phyloP scores from a whole-genome alignment of 345 rosid genomes.

The Brassica carinata region DNA sequence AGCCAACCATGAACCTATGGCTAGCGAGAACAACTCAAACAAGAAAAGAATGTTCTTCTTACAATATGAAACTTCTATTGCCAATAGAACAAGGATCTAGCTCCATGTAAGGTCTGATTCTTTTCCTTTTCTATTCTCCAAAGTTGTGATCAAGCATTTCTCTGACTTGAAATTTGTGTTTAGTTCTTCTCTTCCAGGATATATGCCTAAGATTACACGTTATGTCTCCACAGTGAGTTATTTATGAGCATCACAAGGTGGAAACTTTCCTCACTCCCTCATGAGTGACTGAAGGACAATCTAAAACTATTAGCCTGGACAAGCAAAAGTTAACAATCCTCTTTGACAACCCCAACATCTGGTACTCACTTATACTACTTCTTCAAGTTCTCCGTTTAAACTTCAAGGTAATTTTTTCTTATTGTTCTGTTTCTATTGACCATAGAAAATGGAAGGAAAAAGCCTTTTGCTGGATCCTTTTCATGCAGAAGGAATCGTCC shows the following conservation, averaged over 20 bases:
- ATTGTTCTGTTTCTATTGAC: too few species aligned
- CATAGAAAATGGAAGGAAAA: slow-evolving; percentile 63
- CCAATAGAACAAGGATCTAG: not conserved
- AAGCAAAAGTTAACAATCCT: too few species aligned
- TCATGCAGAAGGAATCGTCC: slow-evolving; percentile 69
- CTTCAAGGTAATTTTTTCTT: too few species aligned
- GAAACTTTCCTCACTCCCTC: too few species aligned
- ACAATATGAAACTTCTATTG: not conserved
- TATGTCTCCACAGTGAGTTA: not conserved
- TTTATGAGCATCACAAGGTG: not conserved
- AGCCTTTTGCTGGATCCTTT: not conserved
- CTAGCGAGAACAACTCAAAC: not conserved
- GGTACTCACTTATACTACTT: too few species aligned
- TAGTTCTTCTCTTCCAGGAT: not conserved
- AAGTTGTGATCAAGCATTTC: not conserved
- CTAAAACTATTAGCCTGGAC: too few species aligned
- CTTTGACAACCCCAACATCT: too few species aligned
- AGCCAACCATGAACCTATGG: not conserved
- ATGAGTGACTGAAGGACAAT: too few species aligned
- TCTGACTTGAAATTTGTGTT: not conserved
- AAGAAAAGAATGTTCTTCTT: not conserved
- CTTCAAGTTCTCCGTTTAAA: too few species aligned
- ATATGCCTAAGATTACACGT: not conserved
- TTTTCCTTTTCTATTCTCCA: not conserved
- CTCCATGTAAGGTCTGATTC: not conserved